A percentile compares a stretch with the other conserved stretches of the same genome.
Conservation (phyloP, 306 rosid species). For the Dalbergia cultrata region DNA sequence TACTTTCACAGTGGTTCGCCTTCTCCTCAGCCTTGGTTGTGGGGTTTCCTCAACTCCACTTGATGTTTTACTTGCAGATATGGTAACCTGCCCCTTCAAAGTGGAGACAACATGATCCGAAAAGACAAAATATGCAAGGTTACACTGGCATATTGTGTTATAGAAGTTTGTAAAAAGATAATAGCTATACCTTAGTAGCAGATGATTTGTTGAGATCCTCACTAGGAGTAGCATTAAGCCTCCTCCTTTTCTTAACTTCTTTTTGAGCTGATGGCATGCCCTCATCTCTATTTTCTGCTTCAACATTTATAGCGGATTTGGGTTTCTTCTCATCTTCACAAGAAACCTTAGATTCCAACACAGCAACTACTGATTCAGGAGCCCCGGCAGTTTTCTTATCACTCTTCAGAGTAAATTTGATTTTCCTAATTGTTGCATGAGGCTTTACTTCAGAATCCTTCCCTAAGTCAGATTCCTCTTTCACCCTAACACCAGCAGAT, state of each 20-base stretch:
- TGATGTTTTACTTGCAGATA: conserved; percentile 45
- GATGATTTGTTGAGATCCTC: conserved; percentile 53
- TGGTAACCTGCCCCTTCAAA: conserved; percentile 23
- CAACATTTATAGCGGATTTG: conserved; percentile 45
- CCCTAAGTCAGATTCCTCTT: conserved; percentile 48
- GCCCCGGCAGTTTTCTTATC: conserved; percentile 43
- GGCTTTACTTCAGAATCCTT: conserved; percentile 38
- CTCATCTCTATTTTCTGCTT: conserved; percentile 45
- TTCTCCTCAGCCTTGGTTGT: conserved; percentile 52
- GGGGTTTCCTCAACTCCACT: conserved; percentile 46
- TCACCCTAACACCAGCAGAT: conserved; percentile 34
- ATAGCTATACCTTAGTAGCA: conserved; percentile 53
- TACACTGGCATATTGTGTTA: background rate
- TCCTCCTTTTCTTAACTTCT: conserved; percentile 45
- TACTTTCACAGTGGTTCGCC: conserved; percentile 37
- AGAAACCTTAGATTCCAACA: conserved; percentile 37
- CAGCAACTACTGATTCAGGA: conserved; percentile 44
- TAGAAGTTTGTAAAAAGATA: conserved; percentile 18
- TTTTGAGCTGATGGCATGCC: conserved; percentile 32
- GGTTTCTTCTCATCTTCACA: conserved; percentile 48
- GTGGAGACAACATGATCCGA: conserved; percentile 23
- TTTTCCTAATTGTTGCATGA: conserved; percentile 30
- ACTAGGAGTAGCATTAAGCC: conserved; percentile 32
- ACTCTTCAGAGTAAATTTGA: conserved; percentile 37
- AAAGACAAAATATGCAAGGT: conserved; percentile 33